These are phyloP conservation scores for Alternaria solani DNA, from an alignment of 2,329 filamentous ascomycete genomes.

Conservation along the genomic window DNA sequence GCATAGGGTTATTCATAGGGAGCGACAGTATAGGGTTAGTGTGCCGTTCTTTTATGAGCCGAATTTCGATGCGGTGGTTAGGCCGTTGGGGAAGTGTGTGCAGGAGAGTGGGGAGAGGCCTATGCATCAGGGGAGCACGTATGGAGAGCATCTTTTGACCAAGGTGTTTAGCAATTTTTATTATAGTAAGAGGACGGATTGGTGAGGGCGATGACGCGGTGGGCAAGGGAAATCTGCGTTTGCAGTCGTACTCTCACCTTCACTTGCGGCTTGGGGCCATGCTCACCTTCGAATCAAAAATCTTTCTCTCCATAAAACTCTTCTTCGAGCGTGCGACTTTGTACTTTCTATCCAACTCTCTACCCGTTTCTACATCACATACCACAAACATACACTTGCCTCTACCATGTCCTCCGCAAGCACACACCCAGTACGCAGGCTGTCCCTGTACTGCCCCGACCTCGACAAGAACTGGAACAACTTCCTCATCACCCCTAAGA, in stretches of 20 bases:
- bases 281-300: not conserved
- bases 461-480: not conserved
- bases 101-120: constrained; percentile 38
- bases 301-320: not conserved
- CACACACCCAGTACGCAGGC: not conserved
- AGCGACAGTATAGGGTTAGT: constrained; percentile 50
- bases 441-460: not conserved
- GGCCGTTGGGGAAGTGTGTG: constrained; percentile 51
- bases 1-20: constrained; percentile 57
- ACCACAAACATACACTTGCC: not conserved
- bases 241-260: not conserved
- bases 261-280: not conserved
- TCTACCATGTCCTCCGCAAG: not conserved
- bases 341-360: not conserved
- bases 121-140: constrained; percentile 47
- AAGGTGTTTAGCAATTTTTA: constrained; percentile 57
- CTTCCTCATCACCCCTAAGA: not conserved
- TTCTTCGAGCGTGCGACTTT: not conserved
- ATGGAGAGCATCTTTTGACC: constrained; percentile 54
- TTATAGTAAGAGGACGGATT: constrained; percentile 38
- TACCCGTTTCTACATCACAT: not conserved
- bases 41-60: constrained; percentile 62
- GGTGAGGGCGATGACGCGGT: constrained; percentile 15
- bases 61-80: constrained; percentile 52
- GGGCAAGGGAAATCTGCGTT: not conserved